Percentiles rank a stretch among this genome's conserved stretches.
Conservation (phyloP, 768 basidiomycete genomes). For the Butyriboletus loyo region DNA sequence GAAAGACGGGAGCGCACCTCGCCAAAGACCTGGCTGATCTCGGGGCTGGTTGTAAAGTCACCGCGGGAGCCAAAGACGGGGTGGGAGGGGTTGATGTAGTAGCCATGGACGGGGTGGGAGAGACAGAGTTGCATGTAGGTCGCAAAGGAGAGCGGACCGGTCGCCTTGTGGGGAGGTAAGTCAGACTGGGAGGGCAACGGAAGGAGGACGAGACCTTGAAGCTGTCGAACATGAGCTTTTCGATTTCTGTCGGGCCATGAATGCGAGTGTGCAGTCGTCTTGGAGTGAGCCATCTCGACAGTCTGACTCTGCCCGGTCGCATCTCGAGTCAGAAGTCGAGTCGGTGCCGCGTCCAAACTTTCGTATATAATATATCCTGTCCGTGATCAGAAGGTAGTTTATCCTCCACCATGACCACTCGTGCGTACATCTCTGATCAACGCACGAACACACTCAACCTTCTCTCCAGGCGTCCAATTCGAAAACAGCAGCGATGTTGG, state of each 20-base stretch:
- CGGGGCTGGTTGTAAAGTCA: slow-evolving; percentile 96
- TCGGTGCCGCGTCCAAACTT: neutral
- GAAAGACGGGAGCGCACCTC: slow-evolving; percentile 59
- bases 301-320: neutral
- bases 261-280: slow-evolving; percentile 3
- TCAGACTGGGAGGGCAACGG: neutral
- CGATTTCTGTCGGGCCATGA: slow-evolving; percentile 41
- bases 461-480: slow-evolving; percentile 72
- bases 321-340: slow-evolving; percentile 10
- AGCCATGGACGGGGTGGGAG: slow-evolving; percentile 85
- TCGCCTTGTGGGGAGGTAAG: slow-evolving; percentile 48
- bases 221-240: slow-evolving; percentile 65
- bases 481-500: slow-evolving; percentile 95
- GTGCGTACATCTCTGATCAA: slow-evolving; percentile 37
- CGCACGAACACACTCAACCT: neutral
- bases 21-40: slow-evolving; percentile 94
- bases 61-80: slow-evolving; percentile 82
- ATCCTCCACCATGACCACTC: slow-evolving; percentile 58
- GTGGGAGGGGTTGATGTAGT: slow-evolving; percentile 77
- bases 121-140: slow-evolving; percentile 92
- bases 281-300: slow-evolving; percentile 1
- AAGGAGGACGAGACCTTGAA: slow-evolving; percentile 52
- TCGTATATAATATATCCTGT: too few relatives aligned
- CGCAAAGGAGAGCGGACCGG: slow-evolving; percentile 85
- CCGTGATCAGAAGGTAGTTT: too few relatives aligned